Evolutionary conservation across 495 filamentous ascomycete genomes (phyloP).

Genomic region (Neohortaea acidophila): DNA sequence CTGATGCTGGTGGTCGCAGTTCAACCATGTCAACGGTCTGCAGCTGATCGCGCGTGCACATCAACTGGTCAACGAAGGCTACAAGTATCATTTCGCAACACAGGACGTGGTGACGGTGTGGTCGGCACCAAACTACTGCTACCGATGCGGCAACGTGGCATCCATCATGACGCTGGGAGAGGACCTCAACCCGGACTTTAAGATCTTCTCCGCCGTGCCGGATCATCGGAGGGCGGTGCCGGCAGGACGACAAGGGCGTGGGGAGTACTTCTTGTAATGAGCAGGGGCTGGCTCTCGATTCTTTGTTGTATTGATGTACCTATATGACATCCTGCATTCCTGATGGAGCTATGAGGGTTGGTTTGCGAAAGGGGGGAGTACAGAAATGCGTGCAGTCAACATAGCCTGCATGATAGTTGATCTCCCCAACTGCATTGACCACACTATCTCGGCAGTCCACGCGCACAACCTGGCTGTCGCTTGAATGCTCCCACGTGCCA

Average conservation of each 20-base stretch:
- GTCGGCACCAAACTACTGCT: constrained; percentile 98
- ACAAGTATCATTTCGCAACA: constrained; percentile 94
- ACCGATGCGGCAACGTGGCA: constrained; percentile 92
- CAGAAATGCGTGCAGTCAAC: too few relatives aligned
- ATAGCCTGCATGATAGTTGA: too few relatives aligned
- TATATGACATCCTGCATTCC: too few relatives aligned
- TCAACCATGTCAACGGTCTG: constrained; percentile 96
- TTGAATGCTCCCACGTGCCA: too few relatives aligned
- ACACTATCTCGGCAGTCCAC: too few relatives aligned
- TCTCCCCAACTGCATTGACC: too few relatives aligned
- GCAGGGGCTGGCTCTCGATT: too few relatives aligned
- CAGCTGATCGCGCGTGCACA: constrained; percentile 88
- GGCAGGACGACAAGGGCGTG: constrained; percentile 59
- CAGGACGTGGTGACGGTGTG: constrained; percentile 98
- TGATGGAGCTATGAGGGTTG: too few relatives aligned
- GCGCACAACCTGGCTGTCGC: too few relatives aligned
- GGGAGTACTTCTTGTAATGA: constrained; percentile 88
- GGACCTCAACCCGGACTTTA: constrained; percentile 74
- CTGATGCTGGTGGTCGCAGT: constrained; percentile 30
- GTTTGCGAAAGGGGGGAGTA: too few relatives aligned
- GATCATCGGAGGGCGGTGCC: constrained; percentile 84
- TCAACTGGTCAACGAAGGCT: constrained; percentile 94
- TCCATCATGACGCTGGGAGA: constrained; percentile 89
- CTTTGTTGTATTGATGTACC: too few relatives aligned
- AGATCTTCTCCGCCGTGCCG: constrained; percentile 85